These are phyloP conservation scores for Hevea brasiliensis DNA, from an alignment of 345 rosid species.

Conservation along the genomic window DNA sequence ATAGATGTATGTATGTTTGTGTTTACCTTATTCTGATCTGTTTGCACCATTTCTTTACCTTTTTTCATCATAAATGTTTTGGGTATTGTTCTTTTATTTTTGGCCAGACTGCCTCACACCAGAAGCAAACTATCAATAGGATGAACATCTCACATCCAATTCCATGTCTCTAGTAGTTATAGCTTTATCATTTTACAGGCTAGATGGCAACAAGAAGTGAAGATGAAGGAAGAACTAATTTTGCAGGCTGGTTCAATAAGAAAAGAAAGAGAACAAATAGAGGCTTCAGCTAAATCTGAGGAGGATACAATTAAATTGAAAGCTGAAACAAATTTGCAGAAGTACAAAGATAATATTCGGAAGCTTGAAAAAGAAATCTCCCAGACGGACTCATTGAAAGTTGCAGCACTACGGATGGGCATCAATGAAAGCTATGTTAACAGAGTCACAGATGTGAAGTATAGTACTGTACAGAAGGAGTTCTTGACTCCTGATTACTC, in stretches of 20 bases:
- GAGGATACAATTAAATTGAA: conserved; percentile 50
- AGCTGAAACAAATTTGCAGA: conserved; percentile 51
- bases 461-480: conserved; percentile 34
- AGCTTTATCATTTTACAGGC: conserved; percentile 49
- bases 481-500: conserved; percentile 25
- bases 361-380: conserved; percentile 66
- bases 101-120: not conserved
- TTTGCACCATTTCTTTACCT: conserved; percentile 2
- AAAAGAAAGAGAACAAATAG: conserved; percentile 54
- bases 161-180: conserved; percentile 20
- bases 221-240: conserved; percentile 52
- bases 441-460: conserved; percentile 30
- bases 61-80: conserved; percentile 9
- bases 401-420: conserved; percentile 66
- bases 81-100: conserved; percentile 2
- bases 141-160: not conserved
- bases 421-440: conserved; percentile 53
- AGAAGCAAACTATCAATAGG: not conserved
- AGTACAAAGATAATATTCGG: conserved; percentile 52
- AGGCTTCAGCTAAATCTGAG: conserved; percentile 48
- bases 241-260: conserved; percentile 40
- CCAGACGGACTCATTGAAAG: conserved; percentile 55
- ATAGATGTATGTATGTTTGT: not conserved
- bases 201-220: conserved; percentile 71
- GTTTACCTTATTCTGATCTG: not conserved